Evolutionary conservation across 257 asterid genomes (phyloP).

Genomic region (Prunella vulgaris): DNA sequence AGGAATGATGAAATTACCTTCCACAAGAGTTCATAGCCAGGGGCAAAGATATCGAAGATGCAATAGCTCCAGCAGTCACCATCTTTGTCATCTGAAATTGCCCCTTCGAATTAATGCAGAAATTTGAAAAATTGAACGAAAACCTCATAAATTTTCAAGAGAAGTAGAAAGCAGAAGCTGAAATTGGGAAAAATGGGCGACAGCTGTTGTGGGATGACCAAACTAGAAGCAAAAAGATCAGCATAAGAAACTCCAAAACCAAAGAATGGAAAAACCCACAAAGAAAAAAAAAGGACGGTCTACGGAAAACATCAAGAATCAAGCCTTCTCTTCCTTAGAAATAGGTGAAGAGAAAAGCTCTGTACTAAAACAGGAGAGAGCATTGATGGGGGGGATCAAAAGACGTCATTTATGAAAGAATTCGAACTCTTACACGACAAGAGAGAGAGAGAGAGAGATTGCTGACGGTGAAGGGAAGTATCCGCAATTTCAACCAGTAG

Average conservation of each 20-base stretch:
- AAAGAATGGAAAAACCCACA: too few relatives aligned
- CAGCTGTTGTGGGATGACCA: slow-evolving; percentile 13
- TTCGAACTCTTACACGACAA: slow-evolving; percentile 35
- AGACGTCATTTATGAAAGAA: slow-evolving; percentile 39
- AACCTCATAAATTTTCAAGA: slow-evolving; percentile 14
- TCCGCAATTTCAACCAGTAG: slow-evolving; percentile 26
- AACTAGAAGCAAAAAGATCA: too few relatives aligned
- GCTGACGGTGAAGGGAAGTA: slow-evolving; percentile 32
- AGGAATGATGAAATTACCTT: slow-evolving; percentile 39
- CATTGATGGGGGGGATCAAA: slow-evolving; percentile 25
- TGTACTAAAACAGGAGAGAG: slow-evolving; percentile 25
- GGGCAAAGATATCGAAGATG: slow-evolving; percentile 25
- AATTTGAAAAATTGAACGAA: background rate
- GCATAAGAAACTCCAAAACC: too few relatives aligned
- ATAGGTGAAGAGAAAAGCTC: slow-evolving; percentile 1
- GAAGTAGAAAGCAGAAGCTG: slow-evolving; percentile 24
- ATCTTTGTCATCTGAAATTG: slow-evolving; percentile 25
- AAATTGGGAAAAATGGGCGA: slow-evolving; percentile 18
- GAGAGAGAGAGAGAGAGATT: slow-evolving; percentile 27
- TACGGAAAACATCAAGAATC: slow-evolving; percentile 10
- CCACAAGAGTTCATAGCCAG: slow-evolving; percentile 33
- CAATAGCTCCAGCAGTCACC: slow-evolving; percentile 13
- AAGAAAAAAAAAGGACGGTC: too few relatives aligned
- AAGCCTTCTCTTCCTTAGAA: slow-evolving; percentile 26
- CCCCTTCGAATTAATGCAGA: background rate